Evolutionary conservation across 169 alveolate species (phyloP).

Genomic region (Theileria sp.): DNA sequence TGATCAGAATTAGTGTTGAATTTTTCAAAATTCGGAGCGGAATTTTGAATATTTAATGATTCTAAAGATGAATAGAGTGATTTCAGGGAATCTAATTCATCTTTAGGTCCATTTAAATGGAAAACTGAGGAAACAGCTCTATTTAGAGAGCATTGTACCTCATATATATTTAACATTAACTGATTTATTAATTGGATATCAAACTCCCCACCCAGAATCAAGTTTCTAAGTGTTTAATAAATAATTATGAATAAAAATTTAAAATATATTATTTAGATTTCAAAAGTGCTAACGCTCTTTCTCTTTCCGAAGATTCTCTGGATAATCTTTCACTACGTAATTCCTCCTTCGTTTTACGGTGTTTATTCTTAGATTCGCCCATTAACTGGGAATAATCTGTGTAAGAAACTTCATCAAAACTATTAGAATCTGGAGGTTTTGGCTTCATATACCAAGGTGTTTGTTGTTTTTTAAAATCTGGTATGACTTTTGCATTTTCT

Average conservation of each 20-base stretch:
- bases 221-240: neutral
- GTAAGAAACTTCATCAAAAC: neutral
- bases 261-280: slow-evolving; percentile 3
- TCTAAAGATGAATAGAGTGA: neutral
- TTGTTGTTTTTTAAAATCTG: slow-evolving; percentile 47
- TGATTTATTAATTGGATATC: neutral
- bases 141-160: slow-evolving; percentile 14
- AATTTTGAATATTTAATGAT: neutral
- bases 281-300: slow-evolving; percentile 30
- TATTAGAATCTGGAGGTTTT: neutral
- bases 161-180: slow-evolving; percentile 1
- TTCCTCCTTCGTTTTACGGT: slow-evolving; percentile 13
- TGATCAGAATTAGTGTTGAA: neutral
- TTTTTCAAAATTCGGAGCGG: neutral
- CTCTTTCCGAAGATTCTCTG: slow-evolving; percentile 32
- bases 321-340: slow-evolving; percentile 20
- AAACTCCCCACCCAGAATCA: neutral
- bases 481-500: slow-evolving; percentile 33
- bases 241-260: neutral
- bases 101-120: neutral
- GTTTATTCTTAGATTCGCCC: neutral
- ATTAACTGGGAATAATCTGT: neutral
- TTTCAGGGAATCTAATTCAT: neutral
- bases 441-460: slow-evolving; percentile 66
- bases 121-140: slow-evolving; percentile 1